phyloP scores from a whole-genome alignment of 2,329 filamentous ascomycete species.

The Pseudogymnoascus sp. region DNA sequence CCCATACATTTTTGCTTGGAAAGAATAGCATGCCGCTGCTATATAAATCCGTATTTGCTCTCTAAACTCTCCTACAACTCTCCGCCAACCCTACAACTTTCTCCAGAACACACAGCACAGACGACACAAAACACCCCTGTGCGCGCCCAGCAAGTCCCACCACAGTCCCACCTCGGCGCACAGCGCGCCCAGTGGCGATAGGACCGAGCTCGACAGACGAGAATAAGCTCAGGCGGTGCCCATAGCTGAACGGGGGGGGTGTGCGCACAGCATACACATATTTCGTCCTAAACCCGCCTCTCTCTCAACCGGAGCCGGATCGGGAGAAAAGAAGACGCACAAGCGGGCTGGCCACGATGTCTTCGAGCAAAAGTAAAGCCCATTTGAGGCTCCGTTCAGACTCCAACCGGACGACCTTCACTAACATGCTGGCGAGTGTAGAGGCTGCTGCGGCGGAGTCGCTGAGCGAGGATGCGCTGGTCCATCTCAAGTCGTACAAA shows the following conservation, averaged over 20 bases:
- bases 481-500: conserved; percentile 91
- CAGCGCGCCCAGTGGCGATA: not conserved
- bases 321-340: not conserved
- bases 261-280: not conserved
- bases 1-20: not conserved
- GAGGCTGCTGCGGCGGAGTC: conserved; percentile 58
- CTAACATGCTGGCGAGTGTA: conserved; percentile 22
- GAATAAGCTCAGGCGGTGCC: not conserved
- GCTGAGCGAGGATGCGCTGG: conserved; percentile 81
- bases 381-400: conserved; percentile 6
- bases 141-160: not conserved
- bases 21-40: not conserved
- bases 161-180: not conserved
- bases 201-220: not conserved
- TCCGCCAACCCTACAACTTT: not conserved
- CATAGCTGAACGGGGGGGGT: not conserved
- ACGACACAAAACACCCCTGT: not conserved
- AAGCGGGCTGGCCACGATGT: conserved; percentile 28
- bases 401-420: not conserved
- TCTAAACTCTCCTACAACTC: not conserved
- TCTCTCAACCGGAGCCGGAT: not conserved
- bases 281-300: too few species aligned
- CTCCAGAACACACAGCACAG: not conserved
- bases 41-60: not conserved
- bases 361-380: conserved; percentile 30